Conservation (phyloP, 805 yeast genomes). For the Candida rishiriensis region DNA sequence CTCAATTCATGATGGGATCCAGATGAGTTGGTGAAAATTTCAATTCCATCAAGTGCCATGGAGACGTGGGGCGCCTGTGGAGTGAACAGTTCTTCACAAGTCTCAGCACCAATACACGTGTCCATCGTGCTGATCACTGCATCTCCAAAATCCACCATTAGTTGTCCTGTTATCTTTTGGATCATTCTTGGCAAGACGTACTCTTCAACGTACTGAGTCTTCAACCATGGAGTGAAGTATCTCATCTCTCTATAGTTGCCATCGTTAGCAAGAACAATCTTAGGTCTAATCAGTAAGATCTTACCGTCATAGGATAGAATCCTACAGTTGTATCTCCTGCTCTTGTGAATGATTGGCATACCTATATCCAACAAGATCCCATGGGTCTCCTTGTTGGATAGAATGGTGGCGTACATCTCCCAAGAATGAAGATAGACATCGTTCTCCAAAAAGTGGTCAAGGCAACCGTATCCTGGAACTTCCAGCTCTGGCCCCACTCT, state of each 20-base stretch:
- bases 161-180: slow-evolving; percentile 61
- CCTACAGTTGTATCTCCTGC: slow-evolving; percentile 89
- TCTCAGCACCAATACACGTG: slow-evolving; percentile 93
- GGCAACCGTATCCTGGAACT: slow-evolving; percentile 89
- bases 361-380: slow-evolving; percentile 88
- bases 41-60: slow-evolving; percentile 95
- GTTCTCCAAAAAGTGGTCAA: slow-evolving; percentile 89
- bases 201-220: slow-evolving; percentile 70
- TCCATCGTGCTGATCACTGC: slow-evolving; percentile 80
- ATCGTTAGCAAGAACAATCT: slow-evolving; percentile 90
- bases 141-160: slow-evolving; percentile 79
- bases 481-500: slow-evolving; percentile 98
- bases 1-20: slow-evolving; percentile 98
- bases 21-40: slow-evolving; percentile 89
- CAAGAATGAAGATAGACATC: slow-evolving; percentile 88
- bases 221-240: slow-evolving; percentile 91
- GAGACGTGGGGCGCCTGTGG: slow-evolving; percentile 93
- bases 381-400: slow-evolving; percentile 60
- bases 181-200: slow-evolving; percentile 69
- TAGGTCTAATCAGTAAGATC: slow-evolving; percentile 86
- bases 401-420: slow-evolving; percentile 85
- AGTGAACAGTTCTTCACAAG: slow-evolving; percentile 96
- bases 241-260: slow-evolving; percentile 99
- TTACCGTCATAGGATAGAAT: slow-evolving; percentile 73
- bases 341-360: slow-evolving; percentile 86